phyloP scores from a whole-genome alignment of 352 stramenopile species.

The Pythium folliculosum region DNA sequence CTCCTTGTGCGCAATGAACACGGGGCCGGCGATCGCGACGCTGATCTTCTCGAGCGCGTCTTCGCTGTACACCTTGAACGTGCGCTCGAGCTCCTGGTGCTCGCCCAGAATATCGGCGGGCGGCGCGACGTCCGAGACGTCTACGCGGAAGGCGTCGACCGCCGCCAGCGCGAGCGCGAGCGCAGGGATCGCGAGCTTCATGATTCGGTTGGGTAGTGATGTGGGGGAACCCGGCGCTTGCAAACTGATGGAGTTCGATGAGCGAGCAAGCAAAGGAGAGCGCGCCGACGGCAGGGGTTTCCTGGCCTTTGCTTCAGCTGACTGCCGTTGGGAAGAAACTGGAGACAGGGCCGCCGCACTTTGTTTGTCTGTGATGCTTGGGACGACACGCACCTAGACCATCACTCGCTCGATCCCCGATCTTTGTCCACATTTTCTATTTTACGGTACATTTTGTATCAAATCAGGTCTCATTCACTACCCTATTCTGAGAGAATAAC shows the following conservation, averaged over 20 bases:
- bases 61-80: constrained; percentile 28
- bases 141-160: constrained; percentile 24
- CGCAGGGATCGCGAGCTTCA: constrained; percentile 26
- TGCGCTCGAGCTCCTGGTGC: constrained; percentile 29
- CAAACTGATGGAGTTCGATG: constrained; percentile 3
- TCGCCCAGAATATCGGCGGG: constrained; percentile 29
- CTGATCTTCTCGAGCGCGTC: constrained; percentile 30
- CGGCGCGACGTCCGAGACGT: constrained; percentile 24
- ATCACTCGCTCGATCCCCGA: constrained; percentile 4
- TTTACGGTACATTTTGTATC: constrained; percentile 5
- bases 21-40: constrained; percentile 23
- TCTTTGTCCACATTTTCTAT: constrained; percentile 7
- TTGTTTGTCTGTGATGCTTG: constrained; percentile 13
- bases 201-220: neutral
- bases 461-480: neutral
- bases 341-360: constrained; percentile 14
- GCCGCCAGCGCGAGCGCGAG: constrained; percentile 7
- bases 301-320: constrained; percentile 14
- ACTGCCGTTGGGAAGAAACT: constrained; percentile 7
- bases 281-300: neutral
- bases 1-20: constrained; percentile 17
- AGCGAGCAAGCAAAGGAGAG: neutral
- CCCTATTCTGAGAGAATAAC: neutral
- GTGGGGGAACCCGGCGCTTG: neutral
- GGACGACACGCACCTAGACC: constrained; percentile 6